These are phyloP conservation scores for Fomitopsis palustris DNA, from an alignment of 1,284 basidiomycete genomes.

Conservation along the genomic window DNA sequence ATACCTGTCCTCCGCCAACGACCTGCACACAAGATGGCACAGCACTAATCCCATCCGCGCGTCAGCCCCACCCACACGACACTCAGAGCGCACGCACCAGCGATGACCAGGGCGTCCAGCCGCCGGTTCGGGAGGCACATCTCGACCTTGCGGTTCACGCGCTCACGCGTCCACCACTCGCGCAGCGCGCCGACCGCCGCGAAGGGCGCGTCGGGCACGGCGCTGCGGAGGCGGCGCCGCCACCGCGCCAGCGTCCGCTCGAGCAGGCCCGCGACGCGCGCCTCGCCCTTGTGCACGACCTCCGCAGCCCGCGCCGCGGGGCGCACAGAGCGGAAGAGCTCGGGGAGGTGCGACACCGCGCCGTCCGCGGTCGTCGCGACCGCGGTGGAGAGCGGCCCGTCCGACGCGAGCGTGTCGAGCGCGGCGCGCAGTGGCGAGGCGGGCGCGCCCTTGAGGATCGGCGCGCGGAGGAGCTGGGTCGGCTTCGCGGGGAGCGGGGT, in stretches of 20 bases:
- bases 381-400: constrained; percentile 50
- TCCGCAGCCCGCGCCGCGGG: constrained; percentile 21
- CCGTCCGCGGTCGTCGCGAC: constrained; percentile 44
- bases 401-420: constrained; percentile 52
- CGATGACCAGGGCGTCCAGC: constrained; percentile 53
- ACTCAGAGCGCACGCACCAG: constrained; percentile 39
- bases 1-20: constrained; percentile 75
- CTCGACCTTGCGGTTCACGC: constrained; percentile 50
- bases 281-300: constrained; percentile 20
- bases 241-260: constrained; percentile 9
- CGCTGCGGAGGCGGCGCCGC: no score
- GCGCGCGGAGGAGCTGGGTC: constrained; percentile 45
- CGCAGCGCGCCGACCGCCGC: constrained; percentile 20
- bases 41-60: constrained; percentile 45
- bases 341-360: constrained; percentile 45
- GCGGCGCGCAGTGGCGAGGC: constrained; percentile 47
- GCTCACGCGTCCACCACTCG: constrained; percentile 57
- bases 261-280: constrained; percentile 17
- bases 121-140: constrained; percentile 53
- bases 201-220: constrained; percentile 31
- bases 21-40: constrained; percentile 65
- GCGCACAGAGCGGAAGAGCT: constrained; percentile 53
- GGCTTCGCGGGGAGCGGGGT: constrained; percentile 25
- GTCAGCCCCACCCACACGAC: neutral
- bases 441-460: constrained; percentile 40